A percentile compares a stretch with the other conserved stretches of the same genome.
Conservation (phyloP, 2,329 filamentous ascomycete genomes). For the Ceratocystiopsis minuta region DNA sequence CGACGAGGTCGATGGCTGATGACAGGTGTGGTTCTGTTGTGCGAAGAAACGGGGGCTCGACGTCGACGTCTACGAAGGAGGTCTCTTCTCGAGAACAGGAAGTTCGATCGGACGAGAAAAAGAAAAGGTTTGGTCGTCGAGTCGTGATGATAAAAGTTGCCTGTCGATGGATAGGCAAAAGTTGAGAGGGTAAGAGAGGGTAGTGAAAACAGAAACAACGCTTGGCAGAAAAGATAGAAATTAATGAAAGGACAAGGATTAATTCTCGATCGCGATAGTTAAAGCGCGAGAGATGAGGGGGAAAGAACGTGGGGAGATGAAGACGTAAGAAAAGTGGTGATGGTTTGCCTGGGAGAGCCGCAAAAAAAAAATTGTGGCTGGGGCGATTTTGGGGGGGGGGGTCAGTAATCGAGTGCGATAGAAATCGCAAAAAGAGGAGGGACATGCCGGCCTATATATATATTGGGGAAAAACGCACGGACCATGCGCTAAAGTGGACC, state of each 20-base stretch:
- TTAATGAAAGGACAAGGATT: not conserved
- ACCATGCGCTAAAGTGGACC: constrained; percentile 5
- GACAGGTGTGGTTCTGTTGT: constrained; percentile 7
- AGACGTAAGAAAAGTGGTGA: not conserved
- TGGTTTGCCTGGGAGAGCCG: constrained; percentile 1
- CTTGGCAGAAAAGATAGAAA: not conserved
- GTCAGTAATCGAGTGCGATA: constrained; percentile 5
- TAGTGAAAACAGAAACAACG: not conserved
- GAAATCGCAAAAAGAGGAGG: constrained; percentile 7
- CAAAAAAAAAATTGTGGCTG: constrained; percentile 7
- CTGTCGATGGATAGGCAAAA: not conserved
- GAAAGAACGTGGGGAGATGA: not conserved
- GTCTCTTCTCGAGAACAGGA: too few species aligned
- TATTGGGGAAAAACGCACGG: constrained; percentile 7
- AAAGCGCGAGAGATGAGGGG: constrained; percentile 6
- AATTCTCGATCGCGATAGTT: constrained; percentile 8
- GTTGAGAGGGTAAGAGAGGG: not conserved
- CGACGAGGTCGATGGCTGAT: constrained; percentile 10
- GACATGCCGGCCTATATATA: constrained; percentile 9
- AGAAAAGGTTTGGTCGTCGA: constrained; percentile 1
- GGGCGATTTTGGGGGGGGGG: not conserved
- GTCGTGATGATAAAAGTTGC: not conserved
- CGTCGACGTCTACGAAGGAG: too few species aligned
- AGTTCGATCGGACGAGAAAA: not conserved
- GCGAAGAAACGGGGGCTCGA: too few species aligned